Evolutionary conservation across 140 eudicot species (phyloP), one percentile per base, ranked within the genome.

Genomic region (Flaveria floridana): DNA sequence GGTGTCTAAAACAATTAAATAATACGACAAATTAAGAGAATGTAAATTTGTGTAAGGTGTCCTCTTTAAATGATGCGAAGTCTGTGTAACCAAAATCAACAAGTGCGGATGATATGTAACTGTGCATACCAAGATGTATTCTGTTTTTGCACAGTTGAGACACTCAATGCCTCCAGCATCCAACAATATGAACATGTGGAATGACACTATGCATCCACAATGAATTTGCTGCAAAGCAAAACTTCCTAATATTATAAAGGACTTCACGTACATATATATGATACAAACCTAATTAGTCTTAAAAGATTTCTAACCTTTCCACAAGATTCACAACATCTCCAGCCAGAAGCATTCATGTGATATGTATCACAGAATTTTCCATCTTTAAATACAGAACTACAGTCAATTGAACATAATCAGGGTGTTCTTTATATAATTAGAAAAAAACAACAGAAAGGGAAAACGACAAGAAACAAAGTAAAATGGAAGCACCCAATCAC

Each of bases 111-210:
- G 15, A 37, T 23, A 66, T 16, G 51, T 25, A 47, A 74, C 13
- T 21, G 16, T 5, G 57, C 87, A 80, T 87, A 92, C 97, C 97
- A 86, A 75, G 51, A 87, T 78, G 85, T 78, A 86, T 76, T 87
- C 87, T 78, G 85, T 82, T 73, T 83, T 87, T 48, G 92, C 94
- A 79, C 97, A 92, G 2, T 85, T 73, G 73, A 87, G 71, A 79
- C 97, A 92, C 76, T 87, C 89, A 65, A 92, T 87, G 11, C 97
- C 97, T 81, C 97, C 97, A 64, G 89, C 95, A 83, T 92, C 97
- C 86, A 92, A 73, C 77, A 92, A 86, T 12, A 92, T 85, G 79
- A 89, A 92, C 90, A 79, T 80, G 81, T 92, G 97, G 56, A 87
- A 86, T 42, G 97, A 89, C 50, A 87, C 95, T 72, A 92, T 89